Evolutionary conservation across 805 yeast genomes (phyloP).

Genomic region (Candida nemodendra): DNA sequence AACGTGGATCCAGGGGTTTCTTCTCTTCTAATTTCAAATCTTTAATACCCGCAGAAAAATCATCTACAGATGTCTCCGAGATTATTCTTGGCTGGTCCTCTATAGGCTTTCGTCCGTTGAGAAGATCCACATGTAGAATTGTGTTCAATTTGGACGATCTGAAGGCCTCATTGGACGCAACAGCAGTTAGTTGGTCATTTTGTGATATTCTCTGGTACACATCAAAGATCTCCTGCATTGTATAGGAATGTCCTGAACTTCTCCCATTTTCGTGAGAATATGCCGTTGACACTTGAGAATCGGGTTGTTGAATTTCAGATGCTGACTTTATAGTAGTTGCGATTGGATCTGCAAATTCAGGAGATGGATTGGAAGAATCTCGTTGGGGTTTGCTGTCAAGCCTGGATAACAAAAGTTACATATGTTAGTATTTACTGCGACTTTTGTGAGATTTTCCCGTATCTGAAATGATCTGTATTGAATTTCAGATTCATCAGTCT

Average conservation of each 20-base stretch:
- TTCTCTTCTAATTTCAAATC: not conserved
- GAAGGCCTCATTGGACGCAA: slow-evolving; percentile 28
- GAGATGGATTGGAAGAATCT: not conserved
- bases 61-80: slow-evolving; percentile 4
- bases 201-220: slow-evolving; percentile 46
- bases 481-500: too few relatives aligned
- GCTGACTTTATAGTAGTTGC: not conserved
- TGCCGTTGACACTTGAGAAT: not conserved
- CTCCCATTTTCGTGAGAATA: not conserved
- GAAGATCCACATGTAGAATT: slow-evolving; percentile 16
- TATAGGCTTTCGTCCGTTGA: slow-evolving; percentile 26
- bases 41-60: slow-evolving; percentile 13
- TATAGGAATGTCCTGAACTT: slow-evolving; percentile 31
- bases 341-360: not conserved
- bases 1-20: not conserved
- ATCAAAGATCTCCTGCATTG: slow-evolving; percentile 51
- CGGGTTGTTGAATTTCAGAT: not conserved
- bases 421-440: not conserved
- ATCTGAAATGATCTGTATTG: too few relatives aligned
- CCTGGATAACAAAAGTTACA: not conserved
- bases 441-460: too few relatives aligned
- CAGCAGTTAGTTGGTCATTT: slow-evolving; percentile 26
- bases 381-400: not conserved
- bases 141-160: slow-evolving; percentile 27
- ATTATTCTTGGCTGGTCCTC: slow-evolving; percentile 11